Evolutionary conservation across 441 rosid species (phyloP).

Genomic region (Euphorbia schlechtendalii): DNA sequence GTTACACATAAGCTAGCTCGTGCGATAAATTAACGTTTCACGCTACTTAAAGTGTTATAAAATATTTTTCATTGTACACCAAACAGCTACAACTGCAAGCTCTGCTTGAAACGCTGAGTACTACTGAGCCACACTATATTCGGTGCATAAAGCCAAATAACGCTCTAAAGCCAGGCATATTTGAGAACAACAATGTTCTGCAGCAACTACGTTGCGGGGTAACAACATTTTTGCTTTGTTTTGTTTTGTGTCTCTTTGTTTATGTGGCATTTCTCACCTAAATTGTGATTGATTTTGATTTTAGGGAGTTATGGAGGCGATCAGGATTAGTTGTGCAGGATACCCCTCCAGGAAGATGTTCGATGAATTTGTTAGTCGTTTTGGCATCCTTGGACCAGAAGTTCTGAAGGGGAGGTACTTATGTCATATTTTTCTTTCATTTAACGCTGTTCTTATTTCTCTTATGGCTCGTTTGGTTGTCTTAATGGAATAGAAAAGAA

Average conservation of each 20-base stretch:
- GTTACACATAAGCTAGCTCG: conserved; percentile 6
- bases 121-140: conserved; percentile 91
- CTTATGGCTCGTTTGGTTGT: no score
- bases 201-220: conserved; percentile 98
- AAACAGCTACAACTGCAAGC: conserved; percentile 94
- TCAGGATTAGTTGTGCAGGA: conserved; percentile 98
- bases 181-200: conserved; percentile 72
- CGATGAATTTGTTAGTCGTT: conserved; percentile 64
- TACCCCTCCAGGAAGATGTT: conserved; percentile 86
- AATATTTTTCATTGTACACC: conserved; percentile 17
- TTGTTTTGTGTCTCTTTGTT: conserved; percentile 20
- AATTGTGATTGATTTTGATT: conserved; percentile 13
- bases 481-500: no score
- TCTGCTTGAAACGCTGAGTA: conserved; percentile 83
- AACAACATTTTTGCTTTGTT: conserved; percentile 28
- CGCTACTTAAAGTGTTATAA: conserved; percentile 7
- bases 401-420: conserved; percentile 50
- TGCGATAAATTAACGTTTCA: conserved; percentile 17
- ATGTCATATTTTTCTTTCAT: conserved; percentile 11
- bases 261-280: conserved; percentile 8
- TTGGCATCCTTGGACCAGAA: conserved; percentile 59
- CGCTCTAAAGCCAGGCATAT: conserved; percentile 74
- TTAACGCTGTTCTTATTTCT: conserved; percentile 11
- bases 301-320: conserved; percentile 99
- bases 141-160: conserved; percentile 97